Percentiles rank a stretch among this genome's conserved stretches.
Conservation (phyloP, 2,329 filamentous ascomycete genomes). For the Elsinoe ampelina region DNA sequence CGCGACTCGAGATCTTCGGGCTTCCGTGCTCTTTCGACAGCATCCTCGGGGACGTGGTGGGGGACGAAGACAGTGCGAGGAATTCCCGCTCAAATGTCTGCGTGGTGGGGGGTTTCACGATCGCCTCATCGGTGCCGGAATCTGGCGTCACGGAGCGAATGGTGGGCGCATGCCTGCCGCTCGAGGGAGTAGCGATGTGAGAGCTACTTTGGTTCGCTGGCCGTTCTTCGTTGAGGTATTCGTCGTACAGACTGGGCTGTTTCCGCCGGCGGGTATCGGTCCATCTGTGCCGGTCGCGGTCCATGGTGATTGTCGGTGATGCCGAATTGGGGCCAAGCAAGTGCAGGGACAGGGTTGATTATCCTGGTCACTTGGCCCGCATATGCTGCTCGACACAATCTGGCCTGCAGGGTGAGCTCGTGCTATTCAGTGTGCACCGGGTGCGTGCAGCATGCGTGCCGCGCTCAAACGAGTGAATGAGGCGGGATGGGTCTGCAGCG, state of each 20-base stretch:
- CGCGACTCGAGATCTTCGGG: conserved; percentile 21
- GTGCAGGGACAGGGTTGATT: not conserved
- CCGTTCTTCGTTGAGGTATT: conserved; percentile 24
- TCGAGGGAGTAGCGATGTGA: conserved; percentile 14
- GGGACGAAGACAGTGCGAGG: conserved; percentile 11
- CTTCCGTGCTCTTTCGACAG: conserved; percentile 14
- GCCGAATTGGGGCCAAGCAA: not conserved
- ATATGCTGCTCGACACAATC: not conserved
- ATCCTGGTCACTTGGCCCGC: conserved; percentile 10
- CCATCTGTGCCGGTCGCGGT: conserved; percentile 18
- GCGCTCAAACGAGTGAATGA: not conserved
- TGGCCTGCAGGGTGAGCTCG: not conserved
- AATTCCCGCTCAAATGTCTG: conserved; percentile 14
- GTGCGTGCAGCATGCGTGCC: conserved; percentile 1
- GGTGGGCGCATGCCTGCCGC: conserved; percentile 26
- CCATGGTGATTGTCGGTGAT: not conserved
- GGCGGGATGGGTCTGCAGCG: not conserved
- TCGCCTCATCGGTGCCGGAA: conserved; percentile 13
- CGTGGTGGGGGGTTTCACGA: conserved; percentile 11
- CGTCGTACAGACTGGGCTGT: conserved; percentile 26
- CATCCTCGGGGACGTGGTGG: conserved; percentile 1
- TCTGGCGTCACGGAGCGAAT: conserved; percentile 62
- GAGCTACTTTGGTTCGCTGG: conserved; percentile 14
- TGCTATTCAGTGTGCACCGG: not conserved
- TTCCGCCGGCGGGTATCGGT: conserved; percentile 18